Conservation (phyloP, 2,329 filamentous ascomycete species). For the Ceratocystis papillata region DNA sequence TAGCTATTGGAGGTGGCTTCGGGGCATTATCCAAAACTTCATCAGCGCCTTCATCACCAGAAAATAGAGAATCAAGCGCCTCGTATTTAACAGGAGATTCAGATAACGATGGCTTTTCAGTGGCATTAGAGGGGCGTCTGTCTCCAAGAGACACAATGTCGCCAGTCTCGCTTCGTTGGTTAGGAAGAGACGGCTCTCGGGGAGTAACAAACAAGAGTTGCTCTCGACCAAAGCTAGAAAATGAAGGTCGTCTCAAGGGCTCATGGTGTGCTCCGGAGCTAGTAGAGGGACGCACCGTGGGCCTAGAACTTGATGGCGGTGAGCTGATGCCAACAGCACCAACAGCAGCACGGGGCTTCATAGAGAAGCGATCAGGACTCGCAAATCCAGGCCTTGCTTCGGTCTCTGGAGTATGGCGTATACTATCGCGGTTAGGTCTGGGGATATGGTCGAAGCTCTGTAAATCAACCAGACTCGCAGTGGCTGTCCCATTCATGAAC, state of each 20-base stretch:
- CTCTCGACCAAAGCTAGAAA: background rate
- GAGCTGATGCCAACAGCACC: constrained; percentile 12
- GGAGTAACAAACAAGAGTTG: background rate
- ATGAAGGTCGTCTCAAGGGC: background rate
- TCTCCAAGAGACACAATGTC: background rate
- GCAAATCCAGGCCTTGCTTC: constrained; percentile 13
- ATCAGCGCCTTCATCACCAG: background rate
- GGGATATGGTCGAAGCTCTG: constrained; percentile 20
- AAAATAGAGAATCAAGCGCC: constrained; percentile 20
- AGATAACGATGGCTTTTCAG: background rate
- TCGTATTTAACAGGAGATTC: background rate
- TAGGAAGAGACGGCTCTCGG: background rate
- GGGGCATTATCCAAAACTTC: constrained; percentile 11
- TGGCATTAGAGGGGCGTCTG: background rate
- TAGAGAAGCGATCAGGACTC: constrained; percentile 18
- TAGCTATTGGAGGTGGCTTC: constrained; percentile 4
- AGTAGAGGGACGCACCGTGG: background rate
- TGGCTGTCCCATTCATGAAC: constrained; percentile 23
- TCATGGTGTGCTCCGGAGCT: background rate
- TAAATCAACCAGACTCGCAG: constrained; percentile 21
- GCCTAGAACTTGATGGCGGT: constrained; percentile 6
- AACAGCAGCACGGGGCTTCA: constrained; percentile 22
- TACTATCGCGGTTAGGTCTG: constrained; percentile 19
- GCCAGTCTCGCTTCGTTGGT: no score
- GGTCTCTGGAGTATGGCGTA: constrained; percentile 16